These are phyloP conservation scores for Sporothrix mexicana DNA, from an alignment of 2,329 filamentous ascomycete species.

Conservation along the genomic window DNA sequence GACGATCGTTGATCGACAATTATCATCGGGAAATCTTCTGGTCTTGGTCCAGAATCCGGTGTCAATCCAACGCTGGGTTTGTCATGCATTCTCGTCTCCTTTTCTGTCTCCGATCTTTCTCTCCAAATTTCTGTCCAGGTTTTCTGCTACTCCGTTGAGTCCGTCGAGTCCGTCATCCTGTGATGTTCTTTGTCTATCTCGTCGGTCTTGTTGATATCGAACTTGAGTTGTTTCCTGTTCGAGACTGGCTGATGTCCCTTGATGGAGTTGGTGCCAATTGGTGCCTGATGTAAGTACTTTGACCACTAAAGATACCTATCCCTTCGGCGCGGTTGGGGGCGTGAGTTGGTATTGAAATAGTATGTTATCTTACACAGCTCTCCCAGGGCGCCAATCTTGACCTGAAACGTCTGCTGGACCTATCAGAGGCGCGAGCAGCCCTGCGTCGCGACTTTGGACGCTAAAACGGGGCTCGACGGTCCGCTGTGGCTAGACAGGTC, in stretches of 20 bases:
- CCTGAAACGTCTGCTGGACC: constrained; percentile 20
- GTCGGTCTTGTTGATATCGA: neutral
- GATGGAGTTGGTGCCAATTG: neutral
- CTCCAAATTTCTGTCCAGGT: neutral
- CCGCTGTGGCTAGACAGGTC: constrained; percentile 15
- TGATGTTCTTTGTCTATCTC: neutral
- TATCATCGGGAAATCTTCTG: neutral
- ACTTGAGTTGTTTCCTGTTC: neutral
- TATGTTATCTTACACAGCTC: neutral
- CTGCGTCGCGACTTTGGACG: neutral
- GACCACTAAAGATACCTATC: neutral
- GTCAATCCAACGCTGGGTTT: neutral
- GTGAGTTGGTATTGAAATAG: too few relatives aligned
- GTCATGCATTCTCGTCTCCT: neutral
- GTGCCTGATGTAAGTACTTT: neutral
- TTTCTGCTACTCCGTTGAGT: too few relatives aligned
- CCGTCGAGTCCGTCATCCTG: too few relatives aligned
- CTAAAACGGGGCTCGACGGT: constrained; percentile 21
- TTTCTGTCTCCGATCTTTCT: neutral
- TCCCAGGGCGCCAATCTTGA: constrained; percentile 5
- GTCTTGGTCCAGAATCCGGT: neutral
- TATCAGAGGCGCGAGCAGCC: constrained; percentile 12
- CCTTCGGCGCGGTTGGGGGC: neutral
- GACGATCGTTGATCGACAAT: constrained; percentile 16
- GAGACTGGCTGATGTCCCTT: constrained; percentile 1